phyloP scores from a whole-genome alignment of 371 early-diverging fungal genomes.

The Encephalitozoon intestinalis region DNA sequence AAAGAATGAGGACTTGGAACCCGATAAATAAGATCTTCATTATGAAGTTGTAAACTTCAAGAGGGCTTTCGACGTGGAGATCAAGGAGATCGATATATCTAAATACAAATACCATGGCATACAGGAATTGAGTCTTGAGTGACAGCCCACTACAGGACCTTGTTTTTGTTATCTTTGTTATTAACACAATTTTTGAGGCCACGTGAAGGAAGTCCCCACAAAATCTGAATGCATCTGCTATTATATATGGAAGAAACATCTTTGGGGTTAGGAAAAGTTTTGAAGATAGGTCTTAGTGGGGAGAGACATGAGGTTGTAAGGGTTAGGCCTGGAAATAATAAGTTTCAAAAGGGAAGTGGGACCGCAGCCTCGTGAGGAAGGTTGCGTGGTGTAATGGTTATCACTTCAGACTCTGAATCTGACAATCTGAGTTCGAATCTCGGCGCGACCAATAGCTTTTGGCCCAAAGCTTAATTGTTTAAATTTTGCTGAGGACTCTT shows the following conservation, averaged over 20 bases:
- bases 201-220: conserved; percentile 43
- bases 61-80: conserved; percentile 42
- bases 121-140: conserved; percentile 87
- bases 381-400: conserved; percentile 51
- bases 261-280: conserved; percentile 7
- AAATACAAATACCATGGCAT: conserved; percentile 77
- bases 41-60: conserved; percentile 72
- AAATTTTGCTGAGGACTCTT: not conserved
- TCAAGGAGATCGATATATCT: conserved; percentile 84
- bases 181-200: conserved; percentile 47
- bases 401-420: conserved; percentile 52
- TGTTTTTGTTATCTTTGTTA: conserved; percentile 57
- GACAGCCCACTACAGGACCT: conserved; percentile 71
- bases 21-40: conserved; percentile 88
- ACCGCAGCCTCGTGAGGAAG: not conserved
- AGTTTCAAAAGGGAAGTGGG: not conserved
- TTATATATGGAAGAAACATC: not conserved
- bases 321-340: not conserved
- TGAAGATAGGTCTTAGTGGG: not conserved
- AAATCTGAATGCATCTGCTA: conserved; percentile 35
- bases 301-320: not conserved
- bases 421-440: conserved; percentile 51
- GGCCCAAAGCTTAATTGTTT: not conserved
- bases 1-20: conserved; percentile 75
- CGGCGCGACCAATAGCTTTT: conserved; percentile 36